Evolutionary conservation across 371 early-diverging fungal genomes (phyloP).

Genomic region (Mucor irregularis): DNA sequence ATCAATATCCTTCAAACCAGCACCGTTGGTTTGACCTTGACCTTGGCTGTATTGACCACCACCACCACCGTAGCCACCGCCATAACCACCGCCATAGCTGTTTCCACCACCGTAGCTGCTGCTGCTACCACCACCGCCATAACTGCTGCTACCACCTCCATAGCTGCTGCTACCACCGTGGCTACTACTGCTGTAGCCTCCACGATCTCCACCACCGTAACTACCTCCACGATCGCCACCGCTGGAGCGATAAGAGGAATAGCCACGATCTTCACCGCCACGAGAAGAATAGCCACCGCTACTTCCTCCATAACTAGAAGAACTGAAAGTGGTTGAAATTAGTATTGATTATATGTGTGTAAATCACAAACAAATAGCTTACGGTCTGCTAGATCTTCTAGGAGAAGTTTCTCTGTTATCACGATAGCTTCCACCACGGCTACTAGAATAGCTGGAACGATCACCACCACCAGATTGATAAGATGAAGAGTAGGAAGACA

Average conservation of each 20-base stretch:
- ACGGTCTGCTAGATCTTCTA: conserved; percentile 43
- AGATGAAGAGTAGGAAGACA: conserved; percentile 35
- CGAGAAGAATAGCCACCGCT: conserved; percentile 38
- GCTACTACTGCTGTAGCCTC: conserved; percentile 25
- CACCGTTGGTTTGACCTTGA: conserved; percentile 55
- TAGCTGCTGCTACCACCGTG: conserved; percentile 18
- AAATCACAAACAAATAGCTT: conserved; percentile 7
- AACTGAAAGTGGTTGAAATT: conserved; percentile 1
- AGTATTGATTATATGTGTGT: background rate
- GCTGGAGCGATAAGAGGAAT: conserved; percentile 40
- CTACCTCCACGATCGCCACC: conserved; percentile 23
- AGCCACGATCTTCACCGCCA: conserved; percentile 49
- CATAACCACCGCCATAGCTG: conserved; percentile 13
- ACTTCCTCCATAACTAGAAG: conserved; percentile 41
- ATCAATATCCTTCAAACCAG: conserved; percentile 58
- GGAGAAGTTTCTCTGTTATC: conserved; percentile 41
- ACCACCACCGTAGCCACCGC: conserved; percentile 37
- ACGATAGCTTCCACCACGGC: conserved; percentile 26
- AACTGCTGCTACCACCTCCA: conserved; percentile 38
- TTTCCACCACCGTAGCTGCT: conserved; percentile 43
- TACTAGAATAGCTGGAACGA: conserved; percentile 5
- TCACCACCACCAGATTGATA: conserved; percentile 20
- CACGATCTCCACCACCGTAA: conserved; percentile 17
- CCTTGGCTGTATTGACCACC: conserved; percentile 45
- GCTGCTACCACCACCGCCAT: conserved; percentile 19